Evolutionary conservation across 306 rosid genomes (phyloP).

Genomic region (peach (Prunus persica)): Prunus_persica_NCBIv2 NC_034009.1:42351001-42351500

Average conservation of each 20-base stretch:
- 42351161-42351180: not conserved
- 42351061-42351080: constrained; percentile 4
- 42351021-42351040: not conserved
- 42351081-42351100: constrained; percentile 11
- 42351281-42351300: not conserved
- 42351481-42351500: too few species aligned
- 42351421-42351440: too few species aligned
- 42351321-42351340: too few species aligned
- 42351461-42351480: too few species aligned
- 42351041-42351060: not conserved
- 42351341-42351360: too few species aligned
- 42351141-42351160: not conserved
- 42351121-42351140: not conserved
- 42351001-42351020: not conserved
- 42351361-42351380: too few species aligned
- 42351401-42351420: too few species aligned
- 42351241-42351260: not conserved
- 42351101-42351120: constrained; percentile 13
- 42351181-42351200: not conserved
- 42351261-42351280: not conserved
- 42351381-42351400: too few species aligned
- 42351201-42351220: not conserved
- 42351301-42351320: too few species aligned
- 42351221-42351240: not conserved
- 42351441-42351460: too few species aligned